Percentiles rank a stretch among this genome's conserved stretches.
Evolutionary conservation across 2,329 filamentous ascomycete genomes (phyloP).

Genomic region (Knufia petricola): DNA sequence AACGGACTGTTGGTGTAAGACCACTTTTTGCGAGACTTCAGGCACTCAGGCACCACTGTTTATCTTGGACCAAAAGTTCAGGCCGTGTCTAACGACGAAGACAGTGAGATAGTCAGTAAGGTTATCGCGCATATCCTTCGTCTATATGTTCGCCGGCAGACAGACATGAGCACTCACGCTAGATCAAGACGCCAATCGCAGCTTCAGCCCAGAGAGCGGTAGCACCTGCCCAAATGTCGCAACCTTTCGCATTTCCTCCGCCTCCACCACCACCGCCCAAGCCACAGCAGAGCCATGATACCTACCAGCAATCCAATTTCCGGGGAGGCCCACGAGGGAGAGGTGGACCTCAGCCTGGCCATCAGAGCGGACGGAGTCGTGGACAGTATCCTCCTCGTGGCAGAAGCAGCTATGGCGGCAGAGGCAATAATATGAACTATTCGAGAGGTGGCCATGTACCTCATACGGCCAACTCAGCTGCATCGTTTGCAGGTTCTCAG

Average conservation of each 20-base stretch:
- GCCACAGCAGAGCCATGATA: slow-evolving; percentile 11
- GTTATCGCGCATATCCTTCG: neutral
- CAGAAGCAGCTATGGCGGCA: neutral
- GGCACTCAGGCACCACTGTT: neutral
- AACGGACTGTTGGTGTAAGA: too few relatives aligned
- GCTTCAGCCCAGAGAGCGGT: neutral
- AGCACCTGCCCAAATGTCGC: slow-evolving; percentile 17
- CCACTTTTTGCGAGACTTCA: too few relatives aligned
- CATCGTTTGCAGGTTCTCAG: neutral
- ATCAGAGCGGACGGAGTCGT: slow-evolving; percentile 9
- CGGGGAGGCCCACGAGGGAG: slow-evolving; percentile 6
- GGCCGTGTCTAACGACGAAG: too few relatives aligned
- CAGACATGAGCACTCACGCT: neutral
- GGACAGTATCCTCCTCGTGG: slow-evolving; percentile 4
- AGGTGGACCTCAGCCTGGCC: slow-evolving; percentile 9
- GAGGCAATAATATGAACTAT: neutral
- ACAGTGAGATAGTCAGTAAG: neutral
- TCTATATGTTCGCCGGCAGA: neutral
- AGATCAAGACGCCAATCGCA: neutral
- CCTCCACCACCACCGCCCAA: slow-evolving; percentile 32
- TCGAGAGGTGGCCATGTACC: neutral
- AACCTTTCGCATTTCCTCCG: slow-evolving; percentile 39
- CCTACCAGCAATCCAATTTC: slow-evolving; percentile 4
- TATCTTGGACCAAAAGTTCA: neutral
- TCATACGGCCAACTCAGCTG: neutral